Evolutionary conservation across 2,329 filamentous ascomycete species (phyloP).

Genomic region (Scedosporium aurantiacum): DNA sequence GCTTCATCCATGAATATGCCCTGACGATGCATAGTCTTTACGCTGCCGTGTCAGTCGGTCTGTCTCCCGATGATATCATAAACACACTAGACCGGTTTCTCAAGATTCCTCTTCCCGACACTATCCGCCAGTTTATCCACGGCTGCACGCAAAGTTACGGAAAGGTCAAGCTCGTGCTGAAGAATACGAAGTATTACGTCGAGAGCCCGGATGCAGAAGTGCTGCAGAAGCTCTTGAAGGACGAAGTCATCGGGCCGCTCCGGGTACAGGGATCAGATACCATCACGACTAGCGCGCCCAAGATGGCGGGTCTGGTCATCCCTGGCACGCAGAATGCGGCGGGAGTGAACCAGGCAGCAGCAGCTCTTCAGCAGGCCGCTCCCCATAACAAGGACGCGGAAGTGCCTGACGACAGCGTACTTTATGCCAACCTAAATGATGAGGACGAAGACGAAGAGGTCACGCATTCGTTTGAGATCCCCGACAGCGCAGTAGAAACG

Average conservation of each 20-base stretch:
- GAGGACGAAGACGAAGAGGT: conserved; percentile 79
- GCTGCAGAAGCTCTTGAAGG: conserved; percentile 75
- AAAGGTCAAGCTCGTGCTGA: conserved; percentile 89
- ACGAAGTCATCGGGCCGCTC: conserved; percentile 68
- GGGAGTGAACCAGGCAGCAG: conserved; percentile 63
- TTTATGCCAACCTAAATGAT: conserved; percentile 54
- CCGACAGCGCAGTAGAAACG: conserved; percentile 67
- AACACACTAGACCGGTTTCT: conserved; percentile 77
- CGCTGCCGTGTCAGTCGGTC: conserved; percentile 88
- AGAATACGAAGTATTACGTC: conserved; percentile 88
- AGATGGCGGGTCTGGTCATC: conserved; percentile 80
- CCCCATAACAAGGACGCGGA: background rate
- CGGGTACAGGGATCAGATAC: conserved; percentile 62
- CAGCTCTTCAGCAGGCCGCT: conserved; percentile 7
- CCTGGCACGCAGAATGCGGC: conserved; percentile 90
- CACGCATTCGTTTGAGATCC: conserved; percentile 89
- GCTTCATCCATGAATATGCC: conserved; percentile 85
- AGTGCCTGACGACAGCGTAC: conserved; percentile 3
- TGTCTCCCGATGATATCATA: conserved; percentile 82
- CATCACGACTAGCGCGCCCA: conserved; percentile 74
- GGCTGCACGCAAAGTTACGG: conserved; percentile 83
- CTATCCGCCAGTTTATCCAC: conserved; percentile 65
- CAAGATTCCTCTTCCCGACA: conserved; percentile 76
- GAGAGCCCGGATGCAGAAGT: conserved; percentile 84
- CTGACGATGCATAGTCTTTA: conserved; percentile 90